Evolutionary conservation across 2,329 filamentous ascomycete genomes (phyloP).

Genomic region (Sporothrix phasma): DNA sequence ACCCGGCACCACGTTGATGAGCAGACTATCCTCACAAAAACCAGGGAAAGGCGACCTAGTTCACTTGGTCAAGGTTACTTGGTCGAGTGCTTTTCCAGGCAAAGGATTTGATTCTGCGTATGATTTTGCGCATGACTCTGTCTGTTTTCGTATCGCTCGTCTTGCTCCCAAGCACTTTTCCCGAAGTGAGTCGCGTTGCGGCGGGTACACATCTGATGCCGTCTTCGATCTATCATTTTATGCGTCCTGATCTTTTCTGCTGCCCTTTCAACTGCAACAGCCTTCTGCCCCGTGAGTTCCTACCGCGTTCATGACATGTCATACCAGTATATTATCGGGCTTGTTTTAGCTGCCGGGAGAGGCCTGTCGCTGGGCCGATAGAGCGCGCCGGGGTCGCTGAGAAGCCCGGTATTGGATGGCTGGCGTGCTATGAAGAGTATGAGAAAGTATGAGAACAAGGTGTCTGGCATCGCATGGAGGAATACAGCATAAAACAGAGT

Average conservation of each 20-base stretch:
- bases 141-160: neutral
- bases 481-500: no score
- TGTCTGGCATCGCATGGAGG: neutral
- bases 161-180: neutral
- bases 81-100: neutral
- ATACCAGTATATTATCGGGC: neutral
- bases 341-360: no score
- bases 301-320: neutral
- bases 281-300: no score
- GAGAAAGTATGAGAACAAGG: neutral
- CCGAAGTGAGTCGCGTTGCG: constrained; percentile 1
- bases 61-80: neutral
- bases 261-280: neutral
- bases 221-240: neutral
- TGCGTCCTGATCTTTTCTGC: neutral
- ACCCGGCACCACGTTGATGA: neutral
- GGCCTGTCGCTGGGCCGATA: neutral
- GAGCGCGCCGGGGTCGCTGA: neutral
- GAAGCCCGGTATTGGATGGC: neutral
- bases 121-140: no score
- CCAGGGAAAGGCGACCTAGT: neutral
- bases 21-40: neutral
- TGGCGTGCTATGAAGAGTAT: no score
- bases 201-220: neutral
- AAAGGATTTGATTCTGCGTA: no score